phyloP scores from a whole-genome alignment of 73 alveolate genomes.

The Blepharisma stoltei region DNA sequence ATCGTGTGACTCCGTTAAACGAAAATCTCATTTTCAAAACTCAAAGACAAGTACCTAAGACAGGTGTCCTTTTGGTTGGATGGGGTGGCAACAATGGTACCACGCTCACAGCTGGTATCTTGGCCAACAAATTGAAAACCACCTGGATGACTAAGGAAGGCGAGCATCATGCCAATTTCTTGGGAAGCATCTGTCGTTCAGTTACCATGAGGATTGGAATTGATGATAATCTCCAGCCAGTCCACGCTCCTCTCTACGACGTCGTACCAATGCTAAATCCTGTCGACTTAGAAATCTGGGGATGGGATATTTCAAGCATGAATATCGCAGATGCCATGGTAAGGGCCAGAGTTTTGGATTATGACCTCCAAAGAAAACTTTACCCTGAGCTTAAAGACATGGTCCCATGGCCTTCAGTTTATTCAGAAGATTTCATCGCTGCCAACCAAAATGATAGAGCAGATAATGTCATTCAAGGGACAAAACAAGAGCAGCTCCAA shows the following conservation, averaged over 20 bases:
- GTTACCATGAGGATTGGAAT: conserved; percentile 81
- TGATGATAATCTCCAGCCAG: conserved; percentile 58
- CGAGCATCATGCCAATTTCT: conserved; percentile 77
- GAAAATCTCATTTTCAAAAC: conserved; percentile 55
- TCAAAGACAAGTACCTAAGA: conserved; percentile 63
- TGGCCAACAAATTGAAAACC: conserved; percentile 64
- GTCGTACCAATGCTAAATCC: conserved; percentile 93
- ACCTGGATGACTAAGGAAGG: conserved; percentile 92
- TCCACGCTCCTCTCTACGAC: conserved; percentile 82
- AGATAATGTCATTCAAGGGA: conserved; percentile 81
- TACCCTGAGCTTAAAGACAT: conserved; percentile 44
- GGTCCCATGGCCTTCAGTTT: conserved; percentile 84
- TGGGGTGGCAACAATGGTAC: conserved; percentile 97
- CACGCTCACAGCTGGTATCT: conserved; percentile 80
- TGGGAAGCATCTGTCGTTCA: conserved; percentile 87
- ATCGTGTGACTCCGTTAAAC: not conserved
- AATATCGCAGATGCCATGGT: conserved; percentile 85
- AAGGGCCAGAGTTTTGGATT: conserved; percentile 84
- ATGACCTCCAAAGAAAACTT: conserved; percentile 43
- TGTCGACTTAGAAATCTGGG: conserved; percentile 75
- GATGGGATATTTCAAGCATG: conserved; percentile 91
- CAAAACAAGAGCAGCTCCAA: conserved; percentile 69
- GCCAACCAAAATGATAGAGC: conserved; percentile 94
- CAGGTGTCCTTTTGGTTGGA: conserved; percentile 94
- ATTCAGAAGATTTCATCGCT: conserved; percentile 85